A percentile compares a stretch with the other conserved stretches of the same genome.
phyloP scores from a whole-genome alignment of 1,139 yeast species.

The Saccharomyces hybrid region DNA sequence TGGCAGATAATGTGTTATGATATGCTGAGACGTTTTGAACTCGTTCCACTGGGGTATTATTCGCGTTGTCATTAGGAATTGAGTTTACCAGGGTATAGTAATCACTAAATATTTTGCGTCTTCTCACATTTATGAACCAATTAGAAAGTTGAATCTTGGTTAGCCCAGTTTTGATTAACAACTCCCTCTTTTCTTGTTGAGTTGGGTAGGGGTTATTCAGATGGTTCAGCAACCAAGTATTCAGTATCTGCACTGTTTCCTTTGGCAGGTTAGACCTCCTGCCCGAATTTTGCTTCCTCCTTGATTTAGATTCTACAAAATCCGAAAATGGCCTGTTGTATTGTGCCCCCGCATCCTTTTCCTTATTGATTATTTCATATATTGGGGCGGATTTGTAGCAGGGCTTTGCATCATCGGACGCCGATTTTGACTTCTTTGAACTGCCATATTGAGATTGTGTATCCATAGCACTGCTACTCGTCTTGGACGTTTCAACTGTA shows the following conservation, averaged over 20 bases:
- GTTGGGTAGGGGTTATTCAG: slow-evolving; percentile 92
- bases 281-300: slow-evolving; percentile 1
- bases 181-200: slow-evolving; percentile 74
- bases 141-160: slow-evolving; percentile 86
- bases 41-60: slow-evolving; percentile 14
- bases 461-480: not conserved
- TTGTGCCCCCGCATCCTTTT: not conserved
- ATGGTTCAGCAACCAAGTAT: slow-evolving; percentile 79
- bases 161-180: slow-evolving; percentile 76
- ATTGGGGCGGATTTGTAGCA: not conserved
- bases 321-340: not conserved
- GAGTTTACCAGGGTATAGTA: slow-evolving; percentile 22
- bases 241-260: slow-evolving; percentile 72
- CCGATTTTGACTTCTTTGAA: not conserved
- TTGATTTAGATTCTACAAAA: not conserved
- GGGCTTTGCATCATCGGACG: not conserved
- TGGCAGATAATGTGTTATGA: not conserved
- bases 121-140: slow-evolving; percentile 94
- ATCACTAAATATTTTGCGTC: slow-evolving; percentile 55
- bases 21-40: slow-evolving; percentile 6
- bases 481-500: too few relatives aligned
- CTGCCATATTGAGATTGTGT: not conserved
- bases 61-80: not conserved
- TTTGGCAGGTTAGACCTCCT: slow-evolving; percentile 75
- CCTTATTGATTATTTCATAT: not conserved